Evolutionary conservation across 1,139 yeast species (phyloP).

Genomic region (Kodamaea sp.): DNA sequence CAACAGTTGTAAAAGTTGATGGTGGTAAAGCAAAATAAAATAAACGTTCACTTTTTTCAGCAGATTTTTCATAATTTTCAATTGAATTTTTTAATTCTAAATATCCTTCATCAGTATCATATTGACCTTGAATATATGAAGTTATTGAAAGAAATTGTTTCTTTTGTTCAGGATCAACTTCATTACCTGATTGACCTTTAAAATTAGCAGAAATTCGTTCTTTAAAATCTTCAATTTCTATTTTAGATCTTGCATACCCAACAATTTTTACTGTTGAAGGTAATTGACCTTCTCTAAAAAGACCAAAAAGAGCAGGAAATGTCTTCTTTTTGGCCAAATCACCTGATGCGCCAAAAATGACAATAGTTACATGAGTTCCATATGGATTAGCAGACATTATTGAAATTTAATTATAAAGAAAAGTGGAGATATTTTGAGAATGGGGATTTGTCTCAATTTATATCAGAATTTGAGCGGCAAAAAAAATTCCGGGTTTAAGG

Average conservation of each 20-base stretch:
- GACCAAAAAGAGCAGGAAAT: slow-evolving; percentile 74
- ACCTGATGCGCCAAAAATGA: slow-evolving; percentile 95
- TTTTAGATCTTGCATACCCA: slow-evolving; percentile 87
- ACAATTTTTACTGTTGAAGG: slow-evolving; percentile 69
- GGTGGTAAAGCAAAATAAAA: slow-evolving; percentile 96
- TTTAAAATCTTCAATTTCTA: slow-evolving; percentile 64
- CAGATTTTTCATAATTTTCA: slow-evolving; percentile 52
- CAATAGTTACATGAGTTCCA: slow-evolving; percentile 65
- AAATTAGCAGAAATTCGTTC: slow-evolving; percentile 62
- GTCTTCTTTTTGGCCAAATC: slow-evolving; percentile 97
- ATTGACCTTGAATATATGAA: slow-evolving; percentile 71
- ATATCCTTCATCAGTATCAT: slow-evolving; percentile 78
- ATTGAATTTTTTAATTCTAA: slow-evolving; percentile 51
- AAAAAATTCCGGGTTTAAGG: too few species aligned
- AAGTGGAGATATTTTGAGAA: too few species aligned
- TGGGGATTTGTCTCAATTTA: slow-evolving; percentile 1
- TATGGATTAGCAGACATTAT: slow-evolving; percentile 28
- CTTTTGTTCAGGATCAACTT: slow-evolving; percentile 14
- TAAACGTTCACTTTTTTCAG: slow-evolving; percentile 59
- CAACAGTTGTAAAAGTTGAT: slow-evolving; percentile 79
- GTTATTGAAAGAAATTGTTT: slow-evolving; percentile 63
- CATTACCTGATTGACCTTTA: slow-evolving; percentile 53
- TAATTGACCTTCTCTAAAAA: slow-evolving; percentile 71
- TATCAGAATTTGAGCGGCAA: neutral
- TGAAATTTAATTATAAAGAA: neutral